Conservation (phyloP, 257 asterid genomes). For the Osmanthus fragrans region DNA sequence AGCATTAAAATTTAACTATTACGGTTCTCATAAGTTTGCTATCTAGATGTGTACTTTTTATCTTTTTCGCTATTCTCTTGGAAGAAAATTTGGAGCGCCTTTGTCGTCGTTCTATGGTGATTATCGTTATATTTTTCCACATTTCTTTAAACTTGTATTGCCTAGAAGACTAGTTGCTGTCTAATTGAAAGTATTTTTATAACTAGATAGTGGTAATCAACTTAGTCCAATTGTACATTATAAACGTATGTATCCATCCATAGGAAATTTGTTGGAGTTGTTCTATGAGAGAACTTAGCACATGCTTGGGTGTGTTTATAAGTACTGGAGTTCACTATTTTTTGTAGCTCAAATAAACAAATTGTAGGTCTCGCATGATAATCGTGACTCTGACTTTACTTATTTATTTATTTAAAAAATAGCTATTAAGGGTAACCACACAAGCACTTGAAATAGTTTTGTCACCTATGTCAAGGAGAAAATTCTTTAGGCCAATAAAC, state of each 20-base stretch:
- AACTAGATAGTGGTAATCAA: no score
- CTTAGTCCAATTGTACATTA: neutral
- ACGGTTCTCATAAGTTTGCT: neutral
- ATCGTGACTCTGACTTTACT: no score
- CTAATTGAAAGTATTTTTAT: no score
- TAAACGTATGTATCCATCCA: neutral
- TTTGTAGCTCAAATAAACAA: no score
- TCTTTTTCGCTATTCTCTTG: neutral
- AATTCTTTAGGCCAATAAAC: no score
- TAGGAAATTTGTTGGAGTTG: neutral
- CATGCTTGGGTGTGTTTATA: neutral
- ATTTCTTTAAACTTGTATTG: neutral
- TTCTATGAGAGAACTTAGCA: neutral
- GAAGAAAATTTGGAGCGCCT: neutral
- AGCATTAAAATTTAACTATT: neutral
- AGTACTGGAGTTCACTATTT: no score
- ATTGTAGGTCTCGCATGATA: no score
- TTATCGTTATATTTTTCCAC: neutral
- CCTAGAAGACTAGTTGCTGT: neutral
- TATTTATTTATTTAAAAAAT: no score
- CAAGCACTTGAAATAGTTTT: no score
- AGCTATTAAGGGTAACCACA: no score
- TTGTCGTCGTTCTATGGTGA: no score
- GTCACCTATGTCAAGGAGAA: no score
- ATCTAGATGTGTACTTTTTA: neutral